Base-by-base conservation (phyloP, 306 rosid species). In the Glycine tomentella region DNA sequence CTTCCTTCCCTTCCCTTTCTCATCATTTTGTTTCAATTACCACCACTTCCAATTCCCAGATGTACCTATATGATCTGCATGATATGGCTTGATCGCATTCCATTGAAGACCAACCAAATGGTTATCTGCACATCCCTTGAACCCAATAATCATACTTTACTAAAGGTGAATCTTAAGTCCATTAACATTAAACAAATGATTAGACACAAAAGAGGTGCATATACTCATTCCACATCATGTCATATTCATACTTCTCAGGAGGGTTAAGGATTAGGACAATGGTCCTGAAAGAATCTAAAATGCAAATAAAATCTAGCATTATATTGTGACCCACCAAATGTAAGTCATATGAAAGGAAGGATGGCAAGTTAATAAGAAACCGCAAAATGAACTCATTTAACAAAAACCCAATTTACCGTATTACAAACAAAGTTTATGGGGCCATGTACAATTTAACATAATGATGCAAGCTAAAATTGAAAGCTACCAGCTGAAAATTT, bases 391-490 rank as follows among this genome's bases (percentile, higher is more conserved):
- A 34, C 38, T 4, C 38, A 34, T 34, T 34, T 34, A 38, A 38
- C 44, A 59, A 3, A 11, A 59, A 59, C 0, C 66, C 42, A 59
- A 25, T 31, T 25, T 6, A 59, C 66, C 8, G 12, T 59, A 59
- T 59, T 25, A 7, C 57, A 75, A 48, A 57, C 9, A 17, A 78
- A 78, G 25, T 36, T 78, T 65, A 53, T 38, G 55, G 52, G 25
- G 33, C 13, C 34, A 36, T 36, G 13, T 62, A 73, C 55, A 73
- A 83, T 58, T 4, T 34, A 58, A 33, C 36, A 51, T 25, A 65
- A 8, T 38, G 44, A 38, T 38, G 44, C 6, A 38, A 38, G 38
- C 48, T 50, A 42, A 64, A 83, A 58, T 42, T 38, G 44, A 5
- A 38, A 38, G 44, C 44, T 38, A 38, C 44, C 44, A 38, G 5